Evolutionary conservation across 768 basidiomycete species (phyloP).

Genomic region (Hydnomerulius pinastri): DNA sequence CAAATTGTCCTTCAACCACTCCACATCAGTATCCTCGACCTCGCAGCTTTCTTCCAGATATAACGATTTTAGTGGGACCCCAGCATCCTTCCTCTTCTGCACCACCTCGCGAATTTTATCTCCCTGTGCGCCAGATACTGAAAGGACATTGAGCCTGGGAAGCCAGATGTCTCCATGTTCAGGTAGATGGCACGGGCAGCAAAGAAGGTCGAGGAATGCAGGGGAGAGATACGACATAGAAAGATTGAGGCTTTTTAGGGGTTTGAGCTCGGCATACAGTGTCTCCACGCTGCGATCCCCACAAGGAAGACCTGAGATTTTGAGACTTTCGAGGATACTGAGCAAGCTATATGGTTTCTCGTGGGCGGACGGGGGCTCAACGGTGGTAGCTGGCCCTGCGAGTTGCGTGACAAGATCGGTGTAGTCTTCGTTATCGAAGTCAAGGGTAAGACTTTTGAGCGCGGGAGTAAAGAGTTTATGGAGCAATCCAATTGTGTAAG

Average conservation of each 20-base stretch:
- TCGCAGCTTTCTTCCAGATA: slow-evolving; percentile 47
- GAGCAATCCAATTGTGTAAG: slow-evolving; percentile 36
- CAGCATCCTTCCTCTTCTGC: slow-evolving; percentile 39
- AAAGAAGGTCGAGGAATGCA: slow-evolving; percentile 28
- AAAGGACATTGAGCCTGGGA: slow-evolving; percentile 53
- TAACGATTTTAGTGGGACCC: slow-evolving; percentile 47
- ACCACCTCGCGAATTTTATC: slow-evolving; percentile 46
- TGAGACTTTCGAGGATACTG: slow-evolving; percentile 49
- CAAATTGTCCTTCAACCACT: slow-evolving; percentile 54
- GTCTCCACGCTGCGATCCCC: slow-evolving; percentile 29
- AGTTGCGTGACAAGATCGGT: slow-evolving; percentile 49
- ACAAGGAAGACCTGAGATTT: slow-evolving; percentile 53
- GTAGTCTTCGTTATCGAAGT: slow-evolving; percentile 59
- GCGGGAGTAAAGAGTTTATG: slow-evolving; percentile 35
- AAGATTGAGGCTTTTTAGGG: slow-evolving; percentile 46
- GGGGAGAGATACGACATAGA: slow-evolving; percentile 34
- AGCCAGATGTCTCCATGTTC: slow-evolving; percentile 33
- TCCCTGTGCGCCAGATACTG: slow-evolving; percentile 46
- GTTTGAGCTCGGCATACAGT: slow-evolving; percentile 50
- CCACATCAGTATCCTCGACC: slow-evolving; percentile 42
- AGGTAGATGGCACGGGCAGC: not conserved
- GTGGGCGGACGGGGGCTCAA: slow-evolving; percentile 36
- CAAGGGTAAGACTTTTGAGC: slow-evolving; percentile 44
- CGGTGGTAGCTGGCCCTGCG: slow-evolving; percentile 15
- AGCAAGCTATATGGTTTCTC: slow-evolving; percentile 40